These are phyloP conservation scores for Diospyros lotus DNA, from an alignment of 148 eudicot species.

Conservation along the genomic window DNA sequence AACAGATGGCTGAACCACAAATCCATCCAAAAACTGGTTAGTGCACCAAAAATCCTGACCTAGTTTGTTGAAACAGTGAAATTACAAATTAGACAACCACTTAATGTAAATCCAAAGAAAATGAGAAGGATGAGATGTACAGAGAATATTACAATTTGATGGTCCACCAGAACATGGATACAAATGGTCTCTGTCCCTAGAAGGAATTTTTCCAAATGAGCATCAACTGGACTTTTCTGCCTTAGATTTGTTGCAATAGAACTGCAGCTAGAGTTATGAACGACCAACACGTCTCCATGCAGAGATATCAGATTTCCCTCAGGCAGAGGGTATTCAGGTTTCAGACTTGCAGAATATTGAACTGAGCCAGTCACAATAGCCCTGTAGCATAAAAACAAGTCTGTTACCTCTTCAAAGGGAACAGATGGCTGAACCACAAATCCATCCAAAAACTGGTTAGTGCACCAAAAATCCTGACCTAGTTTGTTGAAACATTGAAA, in stretches of 20 bases:
- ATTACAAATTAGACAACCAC: constrained; percentile 20
- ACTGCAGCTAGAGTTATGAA: constrained; percentile 33
- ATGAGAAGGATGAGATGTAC: constrained; percentile 15
- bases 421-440: constrained; percentile 21
- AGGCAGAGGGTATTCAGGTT: constrained; percentile 34
- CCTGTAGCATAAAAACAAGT: constrained; percentile 19
- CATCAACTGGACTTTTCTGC: constrained; percentile 17
- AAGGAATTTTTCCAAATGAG: constrained; percentile 26
- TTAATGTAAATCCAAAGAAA: constrained; percentile 6
- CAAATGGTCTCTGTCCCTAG: constrained; percentile 28
- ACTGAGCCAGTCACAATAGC: constrained; percentile 15
- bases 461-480: constrained; percentile 60
- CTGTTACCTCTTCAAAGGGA: constrained; percentile 19
- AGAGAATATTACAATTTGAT: constrained; percentile 42
- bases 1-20: constrained; percentile 21
- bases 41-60: constrained; percentile 54
- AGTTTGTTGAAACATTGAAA: constrained; percentile 15
- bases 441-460: constrained; percentile 25
- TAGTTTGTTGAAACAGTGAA: constrained; percentile 22
- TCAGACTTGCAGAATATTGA: constrained; percentile 20
- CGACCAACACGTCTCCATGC: constrained; percentile 54
- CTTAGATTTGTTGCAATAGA: constrained; percentile 17
- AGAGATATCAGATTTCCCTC: constrained; percentile 66
- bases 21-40: constrained; percentile 25
- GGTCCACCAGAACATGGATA: constrained; percentile 55